Conservation (phyloP, 768 basidiomycete genomes). For the Rhizopogon sp. region DNA sequence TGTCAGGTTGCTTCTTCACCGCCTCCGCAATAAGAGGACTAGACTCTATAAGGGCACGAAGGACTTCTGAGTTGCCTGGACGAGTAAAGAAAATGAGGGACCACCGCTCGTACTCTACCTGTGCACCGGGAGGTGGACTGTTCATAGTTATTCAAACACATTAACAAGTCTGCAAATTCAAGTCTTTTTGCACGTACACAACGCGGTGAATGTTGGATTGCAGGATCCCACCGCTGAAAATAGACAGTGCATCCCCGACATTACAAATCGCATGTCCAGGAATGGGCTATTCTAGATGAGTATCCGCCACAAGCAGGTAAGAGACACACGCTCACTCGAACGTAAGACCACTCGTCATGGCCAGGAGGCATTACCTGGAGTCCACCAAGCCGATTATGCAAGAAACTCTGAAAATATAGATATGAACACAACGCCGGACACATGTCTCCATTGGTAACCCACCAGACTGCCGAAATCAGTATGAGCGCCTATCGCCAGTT, state of each 20-base stretch:
- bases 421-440: no score
- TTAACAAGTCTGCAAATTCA: not conserved
- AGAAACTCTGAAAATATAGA: constrained; percentile 41
- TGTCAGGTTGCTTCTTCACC: constrained; percentile 28
- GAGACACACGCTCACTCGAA: constrained; percentile 38
- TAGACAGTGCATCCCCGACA: constrained; percentile 54
- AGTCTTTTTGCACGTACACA: constrained; percentile 16
- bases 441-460: constrained; percentile 10
- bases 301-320: not conserved
- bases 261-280: constrained; percentile 58
- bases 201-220: constrained; percentile 22
- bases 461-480: constrained; percentile 70
- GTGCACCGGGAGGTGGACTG: constrained; percentile 50
- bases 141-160: not conserved
- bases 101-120: constrained; percentile 51
- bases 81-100: constrained; percentile 67
- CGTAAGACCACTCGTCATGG: constrained; percentile 59
- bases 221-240: constrained; percentile 36
- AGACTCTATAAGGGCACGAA: constrained; percentile 47
- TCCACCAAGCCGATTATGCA: constrained; percentile 68
- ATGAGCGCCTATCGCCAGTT: constrained; percentile 51
- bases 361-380: constrained; percentile 65
- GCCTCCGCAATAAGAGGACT: constrained; percentile 47
- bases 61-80: constrained; percentile 46
- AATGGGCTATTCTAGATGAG: constrained; percentile 32